A percentile compares a stretch with the other conserved stretches of the same genome.
Evolutionary conservation across 257 asterid species (phyloP).

Genomic region (Primulina tabacum): DNA sequence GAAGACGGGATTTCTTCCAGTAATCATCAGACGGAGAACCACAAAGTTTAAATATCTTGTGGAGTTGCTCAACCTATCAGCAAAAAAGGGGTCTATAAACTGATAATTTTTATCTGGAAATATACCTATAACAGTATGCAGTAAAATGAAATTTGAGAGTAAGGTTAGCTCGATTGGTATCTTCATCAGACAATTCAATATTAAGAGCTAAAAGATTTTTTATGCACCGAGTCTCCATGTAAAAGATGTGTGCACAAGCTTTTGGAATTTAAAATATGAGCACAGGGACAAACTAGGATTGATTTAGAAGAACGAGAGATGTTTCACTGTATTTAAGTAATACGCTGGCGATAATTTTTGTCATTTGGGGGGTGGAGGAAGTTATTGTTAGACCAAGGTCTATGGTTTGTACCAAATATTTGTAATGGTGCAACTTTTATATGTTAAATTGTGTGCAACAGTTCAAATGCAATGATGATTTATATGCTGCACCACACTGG

Average conservation of each 20-base stretch:
- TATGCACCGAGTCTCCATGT: not conserved
- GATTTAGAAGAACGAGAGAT: not conserved
- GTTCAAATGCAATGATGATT: not conserved
- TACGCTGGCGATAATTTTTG: no score
- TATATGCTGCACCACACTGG: not conserved
- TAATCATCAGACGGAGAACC: constrained; percentile 63
- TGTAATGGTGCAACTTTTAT: no score
- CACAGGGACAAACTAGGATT: not conserved
- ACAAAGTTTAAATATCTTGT: constrained; percentile 58
- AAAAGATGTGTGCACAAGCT: not conserved
- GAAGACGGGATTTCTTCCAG: constrained; percentile 50
- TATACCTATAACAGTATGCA: not conserved
- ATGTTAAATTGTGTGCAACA: no score
- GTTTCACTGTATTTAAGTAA: not conserved
- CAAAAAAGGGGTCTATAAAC: not conserved
- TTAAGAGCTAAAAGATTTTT: not conserved
- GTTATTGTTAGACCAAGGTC: no score
- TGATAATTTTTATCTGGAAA: not conserved
- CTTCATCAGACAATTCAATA: not conserved
- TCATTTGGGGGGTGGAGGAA: no score
- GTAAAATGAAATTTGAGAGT: not conserved
- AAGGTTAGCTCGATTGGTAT: not conserved
- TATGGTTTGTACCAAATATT: no score
- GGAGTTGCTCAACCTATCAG: constrained; percentile 57
- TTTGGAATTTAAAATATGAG: not conserved